These are phyloP conservation scores for Yamadazyma sp. DNA, from an alignment of 805 yeast genomes.

Conservation along the genomic window DNA sequence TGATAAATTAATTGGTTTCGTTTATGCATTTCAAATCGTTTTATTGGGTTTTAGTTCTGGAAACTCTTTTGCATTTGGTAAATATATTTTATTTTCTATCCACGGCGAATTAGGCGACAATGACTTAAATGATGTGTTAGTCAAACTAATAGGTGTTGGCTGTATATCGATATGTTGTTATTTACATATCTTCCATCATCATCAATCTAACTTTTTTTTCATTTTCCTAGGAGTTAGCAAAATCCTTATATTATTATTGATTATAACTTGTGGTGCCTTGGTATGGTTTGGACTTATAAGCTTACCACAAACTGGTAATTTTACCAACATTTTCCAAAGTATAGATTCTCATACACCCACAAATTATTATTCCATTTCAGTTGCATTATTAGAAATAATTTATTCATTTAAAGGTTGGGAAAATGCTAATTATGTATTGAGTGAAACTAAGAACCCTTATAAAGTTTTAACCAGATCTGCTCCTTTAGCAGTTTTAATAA, in stretches of 20 bases:
- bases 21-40: conserved; percentile 52
- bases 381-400: conserved; percentile 56
- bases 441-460: conserved; percentile 56
- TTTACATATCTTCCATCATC: conserved; percentile 49
- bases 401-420: conserved; percentile 73
- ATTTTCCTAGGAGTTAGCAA: conserved; percentile 55
- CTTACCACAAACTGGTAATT: conserved; percentile 19
- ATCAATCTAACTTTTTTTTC: conserved; percentile 49
- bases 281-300: conserved; percentile 32
- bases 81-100: conserved; percentile 45
- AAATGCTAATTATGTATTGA: conserved; percentile 60
- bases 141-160: conserved; percentile 48
- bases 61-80: conserved; percentile 63
- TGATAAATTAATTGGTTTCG: conserved; percentile 33
- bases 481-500: conserved; percentile 51
- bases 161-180: conserved; percentile 45
- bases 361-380: conserved; percentile 46
- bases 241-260: conserved; percentile 46
- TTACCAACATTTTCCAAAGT: conserved; percentile 34
- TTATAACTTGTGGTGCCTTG: conserved; percentile 46
- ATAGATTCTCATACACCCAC: conserved; percentile 27
- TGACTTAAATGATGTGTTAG: conserved; percentile 25
- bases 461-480: conserved; percentile 59
- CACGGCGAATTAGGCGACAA: conserved; percentile 22
- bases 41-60: conserved; percentile 60